A percentile compares a stretch with the other conserved stretches of the same genome.
Conservation (phyloP, 2,329 filamentous ascomycete genomes). For the Blumeriella jaapii region DNA sequence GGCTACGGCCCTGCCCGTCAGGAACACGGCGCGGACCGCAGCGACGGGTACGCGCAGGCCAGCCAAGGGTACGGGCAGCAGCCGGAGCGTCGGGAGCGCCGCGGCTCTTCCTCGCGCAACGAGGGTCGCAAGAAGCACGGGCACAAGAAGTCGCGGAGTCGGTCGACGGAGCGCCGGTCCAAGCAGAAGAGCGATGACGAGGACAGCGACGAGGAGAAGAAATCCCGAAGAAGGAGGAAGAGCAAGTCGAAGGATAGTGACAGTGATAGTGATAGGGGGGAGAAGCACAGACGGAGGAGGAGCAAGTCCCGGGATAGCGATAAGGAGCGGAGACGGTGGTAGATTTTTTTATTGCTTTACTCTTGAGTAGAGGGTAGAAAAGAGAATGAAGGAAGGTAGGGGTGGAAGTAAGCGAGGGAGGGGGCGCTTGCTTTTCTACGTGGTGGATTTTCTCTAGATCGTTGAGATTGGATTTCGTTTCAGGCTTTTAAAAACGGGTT, state of each 20-base stretch:
- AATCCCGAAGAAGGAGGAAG: no score
- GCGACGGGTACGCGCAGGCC: background rate
- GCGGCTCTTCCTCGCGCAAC: conserved; percentile 1
- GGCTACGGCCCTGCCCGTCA: conserved; percentile 1
- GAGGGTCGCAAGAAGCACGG: conserved; percentile 5
- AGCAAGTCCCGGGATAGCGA: background rate
- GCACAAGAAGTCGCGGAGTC: background rate
- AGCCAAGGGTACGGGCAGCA: conserved; percentile 9
- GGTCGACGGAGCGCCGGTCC: background rate
- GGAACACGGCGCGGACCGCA: conserved; percentile 12
- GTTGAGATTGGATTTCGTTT: no score
- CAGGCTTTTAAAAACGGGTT: no score
- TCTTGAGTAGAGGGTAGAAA: no score
- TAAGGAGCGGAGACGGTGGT: conserved; percentile 4
- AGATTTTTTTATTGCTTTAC: no score
- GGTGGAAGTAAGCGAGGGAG: no score
- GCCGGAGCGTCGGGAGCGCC: conserved; percentile 4
- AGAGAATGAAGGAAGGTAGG: background rate
- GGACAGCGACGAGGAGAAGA: conserved; percentile 4
- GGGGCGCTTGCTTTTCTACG: no score
- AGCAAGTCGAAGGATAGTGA: background rate
- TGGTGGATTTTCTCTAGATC: no score
- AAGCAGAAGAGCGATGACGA: background rate
- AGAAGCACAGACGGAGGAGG: background rate
- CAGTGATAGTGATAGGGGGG: no score